Conservation (phyloP, 768 basidiomycete genomes). For the Russula emetica region DNA sequence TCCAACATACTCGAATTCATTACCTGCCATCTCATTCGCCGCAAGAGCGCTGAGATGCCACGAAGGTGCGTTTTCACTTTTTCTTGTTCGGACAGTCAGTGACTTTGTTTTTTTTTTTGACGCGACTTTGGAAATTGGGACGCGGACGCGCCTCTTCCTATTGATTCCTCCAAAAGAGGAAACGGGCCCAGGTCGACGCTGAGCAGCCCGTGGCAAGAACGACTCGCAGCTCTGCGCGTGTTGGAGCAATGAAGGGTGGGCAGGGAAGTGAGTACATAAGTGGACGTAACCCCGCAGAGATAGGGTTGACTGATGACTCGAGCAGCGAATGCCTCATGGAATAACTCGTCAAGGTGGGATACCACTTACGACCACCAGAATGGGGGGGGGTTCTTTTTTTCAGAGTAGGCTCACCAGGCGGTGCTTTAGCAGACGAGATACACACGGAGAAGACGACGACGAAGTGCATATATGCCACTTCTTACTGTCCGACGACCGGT, state of each 20-base stretch:
- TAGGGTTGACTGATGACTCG: background rate
- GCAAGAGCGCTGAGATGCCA: slow-evolving; percentile 20
- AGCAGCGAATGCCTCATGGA: slow-evolving; percentile 1
- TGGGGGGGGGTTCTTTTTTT: too few species aligned
- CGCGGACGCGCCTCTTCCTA: slow-evolving; percentile 1
- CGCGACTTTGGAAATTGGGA: background rate
- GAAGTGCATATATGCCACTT: background rate
- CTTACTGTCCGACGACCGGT: background rate
- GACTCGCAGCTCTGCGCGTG: slow-evolving; percentile 45
- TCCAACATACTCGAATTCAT: slow-evolving; percentile 21
- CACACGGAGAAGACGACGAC: background rate
- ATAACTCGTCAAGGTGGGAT: slow-evolving; percentile 8
- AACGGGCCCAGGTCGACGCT: slow-evolving; percentile 43
- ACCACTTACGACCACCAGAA: background rate
- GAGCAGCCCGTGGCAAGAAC: slow-evolving; percentile 42
- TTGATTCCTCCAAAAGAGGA: slow-evolving; percentile 48
- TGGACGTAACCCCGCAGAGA: background rate
- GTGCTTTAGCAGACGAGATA: background rate
- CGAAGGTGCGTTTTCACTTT: slow-evolving; percentile 16
- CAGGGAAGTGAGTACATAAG: slow-evolving; percentile 26
- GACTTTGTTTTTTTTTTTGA: background rate
- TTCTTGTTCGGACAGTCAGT: background rate
- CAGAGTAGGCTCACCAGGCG: background rate
- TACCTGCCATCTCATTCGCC: slow-evolving; percentile 14
- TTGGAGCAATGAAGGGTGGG: slow-evolving; percentile 31